Base-by-base conservation (phyloP, 441 rosid genomes). In the Populus hybrid region DNA sequence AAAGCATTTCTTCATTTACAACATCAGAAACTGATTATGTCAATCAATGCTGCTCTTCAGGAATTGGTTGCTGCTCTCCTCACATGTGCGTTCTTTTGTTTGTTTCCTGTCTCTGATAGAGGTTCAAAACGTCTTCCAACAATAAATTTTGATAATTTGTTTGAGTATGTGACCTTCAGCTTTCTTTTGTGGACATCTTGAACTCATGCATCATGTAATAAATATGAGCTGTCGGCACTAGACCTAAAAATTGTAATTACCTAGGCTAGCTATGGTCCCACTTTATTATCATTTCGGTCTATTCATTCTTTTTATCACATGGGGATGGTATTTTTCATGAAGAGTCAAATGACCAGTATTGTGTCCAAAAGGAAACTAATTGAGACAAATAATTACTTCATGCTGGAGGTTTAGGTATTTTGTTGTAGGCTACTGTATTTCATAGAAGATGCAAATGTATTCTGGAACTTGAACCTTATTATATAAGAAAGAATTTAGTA, bases 41-140 rank as follows among this genome's bases (percentile, higher is more conserved):
- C 32, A 3, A 30, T 30, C 32, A 30, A 30, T 30, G 32, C 32
- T 30, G 32, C 32, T 30, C 32, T 30, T 30, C 32, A 30, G 32
- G 32, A 30, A 30, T 3, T 30, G 32, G 32, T 30, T 30, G 32
- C 32, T 30, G 32, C 32, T 30, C 32, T 30, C 32, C 32, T 94
- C 79, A 94, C 94, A 8, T 91, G 96, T 75, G 86, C 95, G 71
- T 90, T 96, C 84, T 94, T 92, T 83, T 91, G 94, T 86, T 86
- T 92, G 91, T 92, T 96, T 86, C 98, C 96, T 2, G 84, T 80
- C 82, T 69, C 78, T 72, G 79, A 77, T 78, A 87, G 98, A 88
- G 83, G 81, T 84, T 87, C 84, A 83, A 85, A 86, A 73, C 71
- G 84, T 76, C 99, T 92, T 81, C 96, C 93, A 68, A 76, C 73